Conservation (phyloP, 768 basidiomycete genomes). For the Tylopilus subfusipes region DNA sequence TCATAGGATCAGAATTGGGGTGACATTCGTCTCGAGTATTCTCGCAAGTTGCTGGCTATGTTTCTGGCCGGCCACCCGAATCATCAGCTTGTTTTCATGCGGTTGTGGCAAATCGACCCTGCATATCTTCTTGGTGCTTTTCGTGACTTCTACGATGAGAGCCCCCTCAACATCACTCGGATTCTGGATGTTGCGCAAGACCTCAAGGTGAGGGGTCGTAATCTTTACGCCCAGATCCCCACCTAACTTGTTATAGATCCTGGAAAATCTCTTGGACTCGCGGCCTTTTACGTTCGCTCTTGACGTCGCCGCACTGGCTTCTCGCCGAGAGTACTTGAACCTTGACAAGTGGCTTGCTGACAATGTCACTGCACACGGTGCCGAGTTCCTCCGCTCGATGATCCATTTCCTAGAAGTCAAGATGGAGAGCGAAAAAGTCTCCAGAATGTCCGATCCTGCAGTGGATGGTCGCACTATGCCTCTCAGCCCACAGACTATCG, state of each 20-base stretch:
- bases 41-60: conserved; percentile 79
- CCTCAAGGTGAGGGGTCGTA: conserved; percentile 61
- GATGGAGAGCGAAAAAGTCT: conserved; percentile 82
- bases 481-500: conserved; percentile 82
- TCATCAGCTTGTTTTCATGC: conserved; percentile 95
- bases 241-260: conserved; percentile 50
- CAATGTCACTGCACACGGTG: conserved; percentile 76
- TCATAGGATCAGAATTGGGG: conserved; percentile 78
- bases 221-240: not conserved
- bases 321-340: conserved; percentile 89
- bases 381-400: conserved; percentile 82
- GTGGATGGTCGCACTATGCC: conserved; percentile 81
- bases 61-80: conserved; percentile 92
- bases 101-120: conserved; percentile 90
- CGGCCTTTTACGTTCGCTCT: conserved; percentile 87
- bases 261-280: conserved; percentile 88
- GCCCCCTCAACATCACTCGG: conserved; percentile 87
- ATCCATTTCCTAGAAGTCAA: conserved; percentile 90
- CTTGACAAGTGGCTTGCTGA: conserved; percentile 96
- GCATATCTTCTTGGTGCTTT: conserved; percentile 84
- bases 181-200: conserved; percentile 96
- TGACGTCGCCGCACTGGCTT: conserved; percentile 92
- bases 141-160: conserved; percentile 88
- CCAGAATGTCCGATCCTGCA: conserved; percentile 72
- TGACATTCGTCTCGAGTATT: conserved; percentile 82